These are phyloP conservation scores for Colletotrichum sansevieriae DNA, from an alignment of 2,329 filamentous ascomycete species.

Conservation along the genomic window DNA sequence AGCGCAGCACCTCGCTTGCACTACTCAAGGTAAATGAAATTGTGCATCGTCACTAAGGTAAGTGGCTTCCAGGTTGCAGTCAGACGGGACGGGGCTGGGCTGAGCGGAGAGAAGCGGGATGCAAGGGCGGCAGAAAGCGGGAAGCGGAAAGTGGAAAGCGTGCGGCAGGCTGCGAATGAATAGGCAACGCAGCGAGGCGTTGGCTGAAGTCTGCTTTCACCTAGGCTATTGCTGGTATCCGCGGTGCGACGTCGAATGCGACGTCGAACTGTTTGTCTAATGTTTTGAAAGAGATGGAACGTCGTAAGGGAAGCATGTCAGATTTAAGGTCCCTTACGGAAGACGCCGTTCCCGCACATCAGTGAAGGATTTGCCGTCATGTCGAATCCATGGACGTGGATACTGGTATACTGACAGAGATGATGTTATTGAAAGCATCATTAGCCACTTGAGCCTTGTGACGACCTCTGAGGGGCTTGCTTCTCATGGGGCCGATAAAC, in stretches of 20 bases:
- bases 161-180: conserved; percentile 8
- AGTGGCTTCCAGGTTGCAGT: background rate
- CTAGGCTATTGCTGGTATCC: background rate
- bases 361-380: background rate
- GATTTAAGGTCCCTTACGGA: background rate
- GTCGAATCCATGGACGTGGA: too few relatives aligned
- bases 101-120: conserved; percentile 2
- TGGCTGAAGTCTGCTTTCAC: too few relatives aligned
- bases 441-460: conserved; percentile 5
- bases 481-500: background rate
- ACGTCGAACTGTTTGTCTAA: conserved; percentile 20
- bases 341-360: background rate
- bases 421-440: background rate
- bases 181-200: too few relatives aligned
- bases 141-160: background rate
- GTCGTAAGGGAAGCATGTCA: too few relatives aligned
- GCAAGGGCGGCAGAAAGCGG: conserved; percentile 23
- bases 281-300: background rate
- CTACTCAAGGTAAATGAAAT: conserved; percentile 16
- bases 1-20: conserved; percentile 12
- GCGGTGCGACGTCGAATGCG: conserved; percentile 34
- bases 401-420: too few relatives aligned
- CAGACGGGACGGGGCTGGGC: conserved; percentile 13
- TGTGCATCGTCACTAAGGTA: conserved; percentile 17
- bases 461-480: background rate